A percentile compares a stretch with the other conserved stretches of the same genome.
phyloP scores from a whole-genome alignment of 2,329 filamentous ascomycete genomes.

The Sclerotinia trifoliorum region DNA sequence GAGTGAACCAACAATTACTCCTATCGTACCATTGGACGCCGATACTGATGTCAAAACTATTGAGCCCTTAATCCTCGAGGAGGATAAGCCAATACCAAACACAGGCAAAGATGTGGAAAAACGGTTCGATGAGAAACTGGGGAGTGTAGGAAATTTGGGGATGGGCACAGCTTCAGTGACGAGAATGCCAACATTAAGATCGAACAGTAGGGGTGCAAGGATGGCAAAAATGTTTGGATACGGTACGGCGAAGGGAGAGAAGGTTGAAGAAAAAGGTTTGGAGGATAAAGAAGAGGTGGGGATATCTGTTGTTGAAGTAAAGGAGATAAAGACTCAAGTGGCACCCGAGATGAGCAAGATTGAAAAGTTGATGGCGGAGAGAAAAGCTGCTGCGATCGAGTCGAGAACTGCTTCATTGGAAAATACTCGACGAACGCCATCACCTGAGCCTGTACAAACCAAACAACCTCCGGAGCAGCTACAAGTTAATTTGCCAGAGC shows the following conservation, averaged over 20 bases:
- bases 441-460: not conserved
- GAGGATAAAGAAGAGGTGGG: not conserved
- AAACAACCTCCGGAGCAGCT: not conserved
- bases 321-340: not conserved
- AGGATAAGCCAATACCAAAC: not conserved
- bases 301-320: not conserved
- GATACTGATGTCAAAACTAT: not conserved
- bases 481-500: not conserved
- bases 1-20: not conserved
- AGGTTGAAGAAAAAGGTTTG: conserved; percentile 1
- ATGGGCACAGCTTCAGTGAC: conserved; percentile 6
- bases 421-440: not conserved
- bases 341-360: conserved; percentile 13
- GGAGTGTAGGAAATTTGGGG: conserved; percentile 16
- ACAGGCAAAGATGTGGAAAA: conserved; percentile 4
- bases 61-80: not conserved
- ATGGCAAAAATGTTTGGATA: conserved; percentile 33
- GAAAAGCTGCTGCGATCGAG: conserved; percentile 14
- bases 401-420: not conserved
- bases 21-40: not conserved
- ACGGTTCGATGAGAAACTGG: conserved; percentile 12
- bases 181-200: conserved; percentile 18
- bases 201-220: conserved; percentile 27
- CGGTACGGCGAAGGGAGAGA: conserved; percentile 17
- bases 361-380: conserved; percentile 8